Evolutionary conservation across 2,329 filamentous ascomycete species (phyloP).

Genomic region (Cercospora zeina): DNA sequence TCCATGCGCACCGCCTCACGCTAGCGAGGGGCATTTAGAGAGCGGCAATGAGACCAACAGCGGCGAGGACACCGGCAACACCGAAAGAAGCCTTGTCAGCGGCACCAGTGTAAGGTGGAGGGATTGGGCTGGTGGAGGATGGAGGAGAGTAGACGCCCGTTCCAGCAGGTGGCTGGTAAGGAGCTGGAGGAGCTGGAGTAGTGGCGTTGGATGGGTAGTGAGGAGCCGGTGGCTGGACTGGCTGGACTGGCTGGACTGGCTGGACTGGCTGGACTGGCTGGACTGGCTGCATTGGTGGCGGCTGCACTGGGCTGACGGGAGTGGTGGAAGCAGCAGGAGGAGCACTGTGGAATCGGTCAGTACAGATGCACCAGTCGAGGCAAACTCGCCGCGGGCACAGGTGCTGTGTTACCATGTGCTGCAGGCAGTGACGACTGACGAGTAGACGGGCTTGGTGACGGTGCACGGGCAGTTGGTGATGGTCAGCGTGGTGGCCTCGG

Average conservation of each 20-base stretch:
- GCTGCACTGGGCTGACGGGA: not conserved
- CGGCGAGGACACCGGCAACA: conserved; percentile 28
- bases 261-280: conserved; percentile 13
- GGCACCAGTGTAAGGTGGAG: conserved; percentile 29
- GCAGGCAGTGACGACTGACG: conserved; percentile 30
- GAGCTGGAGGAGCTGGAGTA: conserved; percentile 10
- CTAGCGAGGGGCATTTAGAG: conserved; percentile 24
- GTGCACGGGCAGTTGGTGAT: conserved; percentile 32
- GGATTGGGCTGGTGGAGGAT: conserved; percentile 20
- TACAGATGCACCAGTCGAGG: not conserved
- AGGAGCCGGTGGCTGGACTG: conserved; percentile 17
- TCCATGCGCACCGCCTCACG: not conserved
- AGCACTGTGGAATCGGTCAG: conserved; percentile 14
- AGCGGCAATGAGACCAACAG: conserved; percentile 30
- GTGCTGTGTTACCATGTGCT: conserved; percentile 29
- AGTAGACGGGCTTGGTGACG: conserved; percentile 30
- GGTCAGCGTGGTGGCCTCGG: conserved; percentile 31
- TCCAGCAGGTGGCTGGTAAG: conserved; percentile 14
- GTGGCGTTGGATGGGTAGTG: conserved; percentile 22
- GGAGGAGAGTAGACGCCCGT: conserved; percentile 21
- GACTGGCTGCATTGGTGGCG: conserved; percentile 7
- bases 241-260: conserved; percentile 12
- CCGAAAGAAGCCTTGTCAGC: conserved; percentile 30
- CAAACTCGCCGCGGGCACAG: conserved; percentile 9
- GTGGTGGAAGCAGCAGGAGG: conserved; percentile 7